Evolutionary conservation across 768 basidiomycete species (phyloP).

Genomic region (Lactarius evosmus): DNA sequence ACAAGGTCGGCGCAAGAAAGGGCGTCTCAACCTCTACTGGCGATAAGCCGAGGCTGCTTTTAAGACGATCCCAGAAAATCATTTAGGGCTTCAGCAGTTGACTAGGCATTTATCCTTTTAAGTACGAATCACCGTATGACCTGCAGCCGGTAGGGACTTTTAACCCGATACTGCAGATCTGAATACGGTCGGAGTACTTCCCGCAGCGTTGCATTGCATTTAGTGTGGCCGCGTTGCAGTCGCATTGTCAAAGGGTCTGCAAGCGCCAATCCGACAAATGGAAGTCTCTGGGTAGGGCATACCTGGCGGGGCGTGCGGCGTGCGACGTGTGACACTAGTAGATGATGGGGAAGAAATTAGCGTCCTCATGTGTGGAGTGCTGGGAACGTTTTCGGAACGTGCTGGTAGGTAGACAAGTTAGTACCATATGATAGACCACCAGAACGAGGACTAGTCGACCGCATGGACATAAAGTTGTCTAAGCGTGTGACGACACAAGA

Average conservation of each 20-base stretch:
- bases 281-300: background rate
- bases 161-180: no score
- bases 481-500: background rate
- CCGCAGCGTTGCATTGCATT: background rate
- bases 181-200: background rate
- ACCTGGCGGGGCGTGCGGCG: no score
- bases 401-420: background rate
- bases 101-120: background rate
- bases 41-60: background rate
- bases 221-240: background rate
- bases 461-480: no score
- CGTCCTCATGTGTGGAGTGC: background rate
- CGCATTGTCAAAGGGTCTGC: background rate
- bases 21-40: background rate
- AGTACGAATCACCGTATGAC: background rate
- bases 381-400: background rate
- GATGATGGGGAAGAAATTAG: background rate
- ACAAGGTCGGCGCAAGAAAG: background rate
- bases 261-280: background rate
- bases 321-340: no score
- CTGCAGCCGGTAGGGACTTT: background rate
- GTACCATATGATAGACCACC: no score
- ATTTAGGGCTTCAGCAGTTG: no score
- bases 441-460: background rate
- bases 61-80: background rate